Percentiles rank a stretch among this genome's conserved stretches.
phyloP scores from a whole-genome alignment of 139 green algal species.

The Chlamydomonas eustigma region DNA sequence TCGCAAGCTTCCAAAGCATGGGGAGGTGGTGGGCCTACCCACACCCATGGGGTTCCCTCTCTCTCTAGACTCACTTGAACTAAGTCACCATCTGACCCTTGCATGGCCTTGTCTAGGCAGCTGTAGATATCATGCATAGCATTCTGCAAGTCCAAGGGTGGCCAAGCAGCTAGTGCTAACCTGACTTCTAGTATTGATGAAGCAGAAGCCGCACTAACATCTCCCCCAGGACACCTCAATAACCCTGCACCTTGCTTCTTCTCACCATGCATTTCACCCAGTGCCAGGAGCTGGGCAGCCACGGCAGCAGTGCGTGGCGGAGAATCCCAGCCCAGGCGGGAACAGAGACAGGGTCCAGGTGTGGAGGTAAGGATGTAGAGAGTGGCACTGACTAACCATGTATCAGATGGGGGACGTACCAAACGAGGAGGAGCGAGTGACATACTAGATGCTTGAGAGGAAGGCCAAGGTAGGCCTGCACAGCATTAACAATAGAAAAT shows the following conservation, averaged over 20 bases:
- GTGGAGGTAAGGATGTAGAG: slow-evolving; percentile 40
- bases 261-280: slow-evolving; percentile 42
- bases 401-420: slow-evolving; percentile 30
- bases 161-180: no score
- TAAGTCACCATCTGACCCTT: no score
- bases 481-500: no score
- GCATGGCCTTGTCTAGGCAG: no score
- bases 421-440: slow-evolving; percentile 36
- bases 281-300: slow-evolving; percentile 58
- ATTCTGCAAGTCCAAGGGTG: no score
- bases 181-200: no score
- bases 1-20: neutral
- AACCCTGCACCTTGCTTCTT: slow-evolving; percentile 2
- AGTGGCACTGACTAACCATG: slow-evolving; percentile 54
- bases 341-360: slow-evolving; percentile 1
- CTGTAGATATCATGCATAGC: no score
- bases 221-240: no score
- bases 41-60: slow-evolving; percentile 5
- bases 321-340: slow-evolving; percentile 50
- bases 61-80: slow-evolving; percentile 28
- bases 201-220: no score
- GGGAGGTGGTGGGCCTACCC: neutral
- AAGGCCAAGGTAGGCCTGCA: no score
- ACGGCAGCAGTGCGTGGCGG: slow-evolving; percentile 36
- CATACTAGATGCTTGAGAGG: no score